These are phyloP conservation scores for Setomelanomma holmii DNA, from an alignment of 2,329 filamentous ascomycete species.

Conservation along the genomic window DNA sequence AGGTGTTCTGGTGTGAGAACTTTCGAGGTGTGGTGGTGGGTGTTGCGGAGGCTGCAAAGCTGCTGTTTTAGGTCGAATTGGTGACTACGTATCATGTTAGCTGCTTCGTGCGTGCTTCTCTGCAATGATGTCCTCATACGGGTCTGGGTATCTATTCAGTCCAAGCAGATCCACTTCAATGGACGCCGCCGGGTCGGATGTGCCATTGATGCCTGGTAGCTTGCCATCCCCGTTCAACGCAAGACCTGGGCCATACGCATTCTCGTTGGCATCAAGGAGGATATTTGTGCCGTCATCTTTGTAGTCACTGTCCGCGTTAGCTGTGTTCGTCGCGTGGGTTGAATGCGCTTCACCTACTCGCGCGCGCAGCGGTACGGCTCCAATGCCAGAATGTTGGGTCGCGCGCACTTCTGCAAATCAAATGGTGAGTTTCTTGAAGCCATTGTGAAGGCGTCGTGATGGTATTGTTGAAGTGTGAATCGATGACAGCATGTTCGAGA, in stretches of 20 bases:
- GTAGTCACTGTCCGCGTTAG: constrained; percentile 75
- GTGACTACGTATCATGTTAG: constrained; percentile 61
- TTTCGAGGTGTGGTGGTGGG: constrained; percentile 77
- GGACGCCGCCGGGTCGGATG: constrained; percentile 48
- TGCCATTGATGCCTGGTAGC: constrained; percentile 55
- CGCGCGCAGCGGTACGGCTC: constrained; percentile 62
- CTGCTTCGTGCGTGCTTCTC: background rate
- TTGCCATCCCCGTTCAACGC: constrained; percentile 58
- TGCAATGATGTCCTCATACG: constrained; percentile 51
- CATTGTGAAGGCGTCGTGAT: constrained; percentile 24
- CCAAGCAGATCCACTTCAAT: constrained; percentile 77
- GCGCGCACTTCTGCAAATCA: constrained; percentile 58
- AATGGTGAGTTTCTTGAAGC: constrained; percentile 46
- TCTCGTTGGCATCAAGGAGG: constrained; percentile 97
- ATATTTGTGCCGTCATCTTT: constrained; percentile 97
- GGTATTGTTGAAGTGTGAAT: background rate
- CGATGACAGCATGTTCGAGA: constrained; percentile 5
- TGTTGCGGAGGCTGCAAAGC: constrained; percentile 87
- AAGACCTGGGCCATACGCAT: constrained; percentile 88
- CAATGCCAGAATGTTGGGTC: constrained; percentile 60
- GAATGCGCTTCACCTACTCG: constrained; percentile 54
- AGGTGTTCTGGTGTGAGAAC: constrained; percentile 80
- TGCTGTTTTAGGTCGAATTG: constrained; percentile 84
- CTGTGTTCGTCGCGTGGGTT: constrained; percentile 2
- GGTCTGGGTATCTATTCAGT: constrained; percentile 94